Conservation (phyloP, 345 rosid species). For the Melaleuca alternifolia region DNA sequence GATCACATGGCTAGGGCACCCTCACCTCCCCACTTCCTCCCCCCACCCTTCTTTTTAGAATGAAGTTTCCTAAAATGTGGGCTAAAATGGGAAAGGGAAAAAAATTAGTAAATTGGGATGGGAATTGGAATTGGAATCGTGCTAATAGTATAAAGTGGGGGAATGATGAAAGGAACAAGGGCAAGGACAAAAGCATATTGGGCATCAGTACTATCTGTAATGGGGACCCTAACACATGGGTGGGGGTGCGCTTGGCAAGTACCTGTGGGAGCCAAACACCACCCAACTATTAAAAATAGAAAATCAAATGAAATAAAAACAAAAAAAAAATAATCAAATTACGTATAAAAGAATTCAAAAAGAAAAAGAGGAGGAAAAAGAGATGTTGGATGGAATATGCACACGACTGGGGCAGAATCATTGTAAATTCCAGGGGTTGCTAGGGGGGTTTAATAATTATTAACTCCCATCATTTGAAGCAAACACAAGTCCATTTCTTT, state of each 20-base stretch:
- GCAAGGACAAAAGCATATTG: slow-evolving; percentile 1
- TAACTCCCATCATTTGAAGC: not conserved
- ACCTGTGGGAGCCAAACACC: slow-evolving; percentile 43
- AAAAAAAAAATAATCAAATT: slow-evolving; percentile 7
- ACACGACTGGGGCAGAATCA: slow-evolving; percentile 14
- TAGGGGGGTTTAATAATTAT: not conserved
- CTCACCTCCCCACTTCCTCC: too few relatives aligned
- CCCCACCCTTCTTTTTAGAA: not conserved
- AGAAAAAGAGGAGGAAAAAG: not conserved
- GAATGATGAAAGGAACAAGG: not conserved
- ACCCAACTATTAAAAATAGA: not conserved
- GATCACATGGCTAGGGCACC: not conserved
- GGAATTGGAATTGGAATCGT: slow-evolving; percentile 4
- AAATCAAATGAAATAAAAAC: slow-evolving; percentile 11
- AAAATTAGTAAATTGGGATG: not conserved
- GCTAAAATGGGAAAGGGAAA: not conserved
- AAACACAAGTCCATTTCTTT: not conserved
- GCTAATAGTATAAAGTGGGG: not conserved
- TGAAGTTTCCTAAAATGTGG: not conserved
- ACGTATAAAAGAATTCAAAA: not conserved
- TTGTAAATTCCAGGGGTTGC: not conserved
- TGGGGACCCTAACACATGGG: slow-evolving; percentile 91
- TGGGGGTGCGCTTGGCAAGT: slow-evolving; percentile 21
- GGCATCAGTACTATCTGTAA: slow-evolving; percentile 30
- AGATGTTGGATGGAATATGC: slow-evolving; percentile 40